Conservation (phyloP, 163 green algal species). For the Coccomyxa subellipsoidea region DNA sequence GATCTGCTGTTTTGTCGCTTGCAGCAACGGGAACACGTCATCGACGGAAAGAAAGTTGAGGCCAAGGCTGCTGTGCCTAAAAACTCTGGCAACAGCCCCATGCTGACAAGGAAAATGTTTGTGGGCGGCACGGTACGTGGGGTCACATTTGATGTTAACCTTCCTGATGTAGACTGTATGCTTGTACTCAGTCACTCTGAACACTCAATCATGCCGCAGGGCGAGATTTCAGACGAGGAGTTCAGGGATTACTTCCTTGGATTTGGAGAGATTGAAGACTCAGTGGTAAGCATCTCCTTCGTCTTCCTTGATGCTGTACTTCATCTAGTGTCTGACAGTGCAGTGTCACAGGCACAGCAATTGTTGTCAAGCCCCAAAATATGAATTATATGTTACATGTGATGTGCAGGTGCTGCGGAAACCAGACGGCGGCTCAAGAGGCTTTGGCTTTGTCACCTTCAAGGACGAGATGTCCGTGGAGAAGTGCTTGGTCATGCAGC, state of each 20-base stretch:
- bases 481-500: conserved; percentile 65
- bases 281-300: conserved; percentile 36
- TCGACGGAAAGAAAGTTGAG: conserved; percentile 66
- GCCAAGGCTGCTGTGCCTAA: conserved; percentile 74
- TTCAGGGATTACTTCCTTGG: conserved; percentile 66
- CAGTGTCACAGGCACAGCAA: too few species aligned
- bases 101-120: conserved; percentile 75
- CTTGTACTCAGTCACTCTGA: too few species aligned
- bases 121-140: conserved; percentile 63
- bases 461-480: conserved; percentile 66
- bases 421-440: conserved; percentile 53
- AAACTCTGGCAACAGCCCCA: conserved; percentile 34
- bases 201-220: too few species aligned
- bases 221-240: conserved; percentile 66
- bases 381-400: neutral
- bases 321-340: neutral
- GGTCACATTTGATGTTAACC: neutral
- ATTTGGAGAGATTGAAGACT: conserved; percentile 70
- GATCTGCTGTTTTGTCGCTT: neutral
- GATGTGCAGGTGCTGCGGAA: conserved; percentile 58
- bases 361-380: neutral
- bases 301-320: neutral
- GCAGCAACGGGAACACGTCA: conserved; percentile 64
- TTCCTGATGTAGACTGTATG: neutral
- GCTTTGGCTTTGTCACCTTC: conserved; percentile 86